phyloP scores from a whole-genome alignment of 2,329 filamentous ascomycete genomes.

The Fusarium sterilihyphosum region DNA sequence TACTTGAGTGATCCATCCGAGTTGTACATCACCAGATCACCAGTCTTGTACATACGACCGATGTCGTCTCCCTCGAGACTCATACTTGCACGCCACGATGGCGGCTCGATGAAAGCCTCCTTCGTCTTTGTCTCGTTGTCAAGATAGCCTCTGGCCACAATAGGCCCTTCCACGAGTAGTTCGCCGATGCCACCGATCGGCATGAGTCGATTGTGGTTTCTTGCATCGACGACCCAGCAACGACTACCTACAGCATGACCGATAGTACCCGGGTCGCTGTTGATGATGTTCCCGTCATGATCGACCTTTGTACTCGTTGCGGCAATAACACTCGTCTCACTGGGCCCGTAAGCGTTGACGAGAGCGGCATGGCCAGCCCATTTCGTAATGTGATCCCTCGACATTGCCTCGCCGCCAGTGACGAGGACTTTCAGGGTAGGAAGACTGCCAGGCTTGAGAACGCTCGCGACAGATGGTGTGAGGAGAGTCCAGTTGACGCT shows the following conservation, averaged over 20 bases:
- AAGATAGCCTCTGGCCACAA: slow-evolving; percentile 26
- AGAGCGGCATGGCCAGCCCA: slow-evolving; percentile 22
- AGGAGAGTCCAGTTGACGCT: slow-evolving; percentile 29
- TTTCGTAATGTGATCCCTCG: slow-evolving; percentile 12
- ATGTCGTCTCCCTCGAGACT: neutral
- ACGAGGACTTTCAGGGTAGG: slow-evolving; percentile 7
- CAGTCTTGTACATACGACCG: slow-evolving; percentile 55
- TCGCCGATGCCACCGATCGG: slow-evolving; percentile 9
- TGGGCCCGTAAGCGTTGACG: slow-evolving; percentile 32
- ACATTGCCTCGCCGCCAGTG: slow-evolving; percentile 28
- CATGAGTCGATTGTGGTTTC: slow-evolving; percentile 15
- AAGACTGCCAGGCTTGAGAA: slow-evolving; percentile 21
- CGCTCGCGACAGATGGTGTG: slow-evolving; percentile 26
- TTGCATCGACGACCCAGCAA: slow-evolving; percentile 10
- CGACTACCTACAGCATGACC: slow-evolving; percentile 14
- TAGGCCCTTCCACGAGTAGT: slow-evolving; percentile 25
- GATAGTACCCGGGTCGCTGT: slow-evolving; percentile 8
- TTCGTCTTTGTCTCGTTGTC: slow-evolving; percentile 13
- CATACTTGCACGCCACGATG: slow-evolving; percentile 55
- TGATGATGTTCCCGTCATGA: neutral
- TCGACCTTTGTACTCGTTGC: slow-evolving; percentile 9
- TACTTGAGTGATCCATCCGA: slow-evolving; percentile 54
- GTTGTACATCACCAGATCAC: slow-evolving; percentile 58
- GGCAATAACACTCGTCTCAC: slow-evolving; percentile 14
- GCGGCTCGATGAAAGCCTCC: slow-evolving; percentile 45